Percentiles rank a stretch among this genome's conserved stretches.
Evolutionary conservation across 495 filamentous ascomycete genomes (phyloP).

Genomic region (Aspergillus olivimuriae): DNA sequence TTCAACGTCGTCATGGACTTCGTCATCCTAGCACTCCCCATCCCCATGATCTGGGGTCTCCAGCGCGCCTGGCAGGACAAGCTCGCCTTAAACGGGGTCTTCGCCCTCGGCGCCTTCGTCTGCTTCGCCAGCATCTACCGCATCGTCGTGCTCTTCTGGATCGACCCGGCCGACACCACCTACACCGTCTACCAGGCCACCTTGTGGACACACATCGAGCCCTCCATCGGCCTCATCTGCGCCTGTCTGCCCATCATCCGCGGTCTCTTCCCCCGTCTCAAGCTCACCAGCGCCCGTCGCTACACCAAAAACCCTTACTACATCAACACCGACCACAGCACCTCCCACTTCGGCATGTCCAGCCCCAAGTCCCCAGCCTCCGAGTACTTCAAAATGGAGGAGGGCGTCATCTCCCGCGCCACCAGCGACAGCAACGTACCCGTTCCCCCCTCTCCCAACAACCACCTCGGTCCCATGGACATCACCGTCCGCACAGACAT

Average conservation of each 20-base stretch:
- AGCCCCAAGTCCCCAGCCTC: constrained; percentile 21
- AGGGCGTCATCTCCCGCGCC: constrained; percentile 9
- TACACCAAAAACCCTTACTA: constrained; percentile 22
- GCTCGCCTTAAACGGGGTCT: constrained; percentile 40
- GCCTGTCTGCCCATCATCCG: constrained; percentile 52
- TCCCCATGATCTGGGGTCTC: constrained; percentile 42
- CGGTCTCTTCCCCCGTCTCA: constrained; percentile 42
- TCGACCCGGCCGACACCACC: constrained; percentile 37
- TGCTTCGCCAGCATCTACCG: constrained; percentile 44
- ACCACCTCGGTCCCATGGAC: constrained; percentile 14
- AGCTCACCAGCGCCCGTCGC: constrained; percentile 16
- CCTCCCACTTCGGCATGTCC: constrained; percentile 21
- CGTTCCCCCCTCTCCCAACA: neutral
- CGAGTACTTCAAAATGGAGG: constrained; percentile 30
- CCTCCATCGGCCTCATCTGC: constrained; percentile 50
- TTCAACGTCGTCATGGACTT: constrained; percentile 42
- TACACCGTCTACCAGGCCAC: constrained; percentile 46
- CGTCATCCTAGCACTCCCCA: constrained; percentile 31
- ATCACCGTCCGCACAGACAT: constrained; percentile 27
- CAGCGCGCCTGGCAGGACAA: constrained; percentile 39
- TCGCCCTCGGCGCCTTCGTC: constrained; percentile 43
- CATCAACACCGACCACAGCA: constrained; percentile 24
- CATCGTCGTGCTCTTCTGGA: constrained; percentile 51
- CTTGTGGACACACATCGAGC: constrained; percentile 54
- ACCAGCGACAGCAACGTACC: constrained; percentile 2